These are phyloP conservation scores for Tolypocladium paradoxum DNA, from an alignment of 2,329 filamentous ascomycete species.

Conservation along the genomic window DNA sequence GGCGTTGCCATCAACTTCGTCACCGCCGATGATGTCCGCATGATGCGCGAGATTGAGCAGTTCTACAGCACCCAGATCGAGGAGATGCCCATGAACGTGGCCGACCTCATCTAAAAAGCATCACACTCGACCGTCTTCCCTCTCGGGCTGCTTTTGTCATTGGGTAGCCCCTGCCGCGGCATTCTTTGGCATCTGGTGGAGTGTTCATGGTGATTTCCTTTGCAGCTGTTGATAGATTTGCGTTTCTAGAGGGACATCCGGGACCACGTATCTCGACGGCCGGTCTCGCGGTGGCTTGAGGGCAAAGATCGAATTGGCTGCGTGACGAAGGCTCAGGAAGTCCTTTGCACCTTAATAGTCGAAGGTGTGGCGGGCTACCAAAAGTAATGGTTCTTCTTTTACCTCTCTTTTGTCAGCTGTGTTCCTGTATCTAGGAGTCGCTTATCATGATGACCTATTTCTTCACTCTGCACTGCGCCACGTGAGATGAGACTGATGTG, in stretches of 20 bases:
- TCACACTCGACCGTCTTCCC: constrained; percentile 12
- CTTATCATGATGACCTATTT: constrained; percentile 20
- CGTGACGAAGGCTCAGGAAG: constrained; percentile 26
- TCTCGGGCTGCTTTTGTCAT: constrained; percentile 10
- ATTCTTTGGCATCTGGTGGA: constrained; percentile 17
- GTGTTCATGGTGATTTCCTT: constrained; percentile 19
- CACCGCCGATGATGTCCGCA: constrained; percentile 95
- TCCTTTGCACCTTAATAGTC: constrained; percentile 25
- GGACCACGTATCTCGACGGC: constrained; percentile 13
- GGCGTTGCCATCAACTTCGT: constrained; percentile 99
- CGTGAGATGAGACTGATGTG: neutral
- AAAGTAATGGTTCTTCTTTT: constrained; percentile 30
- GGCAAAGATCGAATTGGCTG: constrained; percentile 21
- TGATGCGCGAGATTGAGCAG: constrained; percentile 99
- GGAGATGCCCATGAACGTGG: constrained; percentile 98
- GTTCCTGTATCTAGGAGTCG: constrained; percentile 25
- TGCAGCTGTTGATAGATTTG: constrained; percentile 30
- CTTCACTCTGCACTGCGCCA: constrained; percentile 1
- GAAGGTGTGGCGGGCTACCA: constrained; percentile 27
- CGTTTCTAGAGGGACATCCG: constrained; percentile 24
- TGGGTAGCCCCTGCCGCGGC: constrained; percentile 13
- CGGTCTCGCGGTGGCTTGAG: constrained; percentile 18
- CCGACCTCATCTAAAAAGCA: constrained; percentile 56
- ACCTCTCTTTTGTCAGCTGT: constrained; percentile 19
- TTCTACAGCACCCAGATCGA: constrained; percentile 99